phyloP scores from a whole-genome alignment of 2,329 filamentous ascomycete species.

The Venturia aucupariae region DNA sequence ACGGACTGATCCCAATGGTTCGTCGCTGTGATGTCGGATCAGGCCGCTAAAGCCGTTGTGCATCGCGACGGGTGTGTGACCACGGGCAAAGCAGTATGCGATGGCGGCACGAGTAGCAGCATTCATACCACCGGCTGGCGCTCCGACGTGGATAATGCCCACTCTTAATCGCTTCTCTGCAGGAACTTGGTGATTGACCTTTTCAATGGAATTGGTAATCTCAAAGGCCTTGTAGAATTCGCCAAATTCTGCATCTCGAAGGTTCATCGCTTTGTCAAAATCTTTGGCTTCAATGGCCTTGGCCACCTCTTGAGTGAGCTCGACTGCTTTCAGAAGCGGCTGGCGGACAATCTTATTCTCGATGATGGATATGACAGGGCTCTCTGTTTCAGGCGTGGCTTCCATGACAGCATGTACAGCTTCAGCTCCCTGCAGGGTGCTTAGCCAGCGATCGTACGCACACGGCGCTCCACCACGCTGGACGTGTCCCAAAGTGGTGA shows the following conservation, averaged over 20 bases:
- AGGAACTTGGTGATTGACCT: conserved; percentile 59
- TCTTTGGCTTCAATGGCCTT: conserved; percentile 75
- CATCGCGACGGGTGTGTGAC: conserved; percentile 87
- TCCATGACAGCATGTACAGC: conserved; percentile 87
- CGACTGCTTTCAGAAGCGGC: conserved; percentile 79
- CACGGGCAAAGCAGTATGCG: conserved; percentile 81
- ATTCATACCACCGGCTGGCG: conserved; percentile 72
- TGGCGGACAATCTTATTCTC: conserved; percentile 97
- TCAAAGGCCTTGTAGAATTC: conserved; percentile 88
- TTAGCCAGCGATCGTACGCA: conserved; percentile 88
- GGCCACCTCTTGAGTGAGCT: conserved; percentile 75
- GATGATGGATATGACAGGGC: conserved; percentile 89
- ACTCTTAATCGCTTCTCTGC: conserved; percentile 73
- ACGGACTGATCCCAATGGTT: conserved; percentile 72
- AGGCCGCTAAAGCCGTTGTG: conserved; percentile 96
- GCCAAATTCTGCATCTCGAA: conserved; percentile 86
- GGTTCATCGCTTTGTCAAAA: conserved; percentile 76
- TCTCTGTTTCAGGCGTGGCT: conserved; percentile 78
- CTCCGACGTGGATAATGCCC: conserved; percentile 58
- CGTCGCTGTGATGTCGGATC: conserved; percentile 78
- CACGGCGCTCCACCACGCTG: conserved; percentile 88
- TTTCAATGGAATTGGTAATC: conserved; percentile 77
- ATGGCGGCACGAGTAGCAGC: conserved; percentile 88
- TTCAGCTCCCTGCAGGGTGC: conserved; percentile 87
- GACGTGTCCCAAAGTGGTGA: conserved; percentile 94